Base-by-base conservation (phyloP, 2,329 filamentous ascomycete genomes). In the Talaromyces rugulosus region DNA sequence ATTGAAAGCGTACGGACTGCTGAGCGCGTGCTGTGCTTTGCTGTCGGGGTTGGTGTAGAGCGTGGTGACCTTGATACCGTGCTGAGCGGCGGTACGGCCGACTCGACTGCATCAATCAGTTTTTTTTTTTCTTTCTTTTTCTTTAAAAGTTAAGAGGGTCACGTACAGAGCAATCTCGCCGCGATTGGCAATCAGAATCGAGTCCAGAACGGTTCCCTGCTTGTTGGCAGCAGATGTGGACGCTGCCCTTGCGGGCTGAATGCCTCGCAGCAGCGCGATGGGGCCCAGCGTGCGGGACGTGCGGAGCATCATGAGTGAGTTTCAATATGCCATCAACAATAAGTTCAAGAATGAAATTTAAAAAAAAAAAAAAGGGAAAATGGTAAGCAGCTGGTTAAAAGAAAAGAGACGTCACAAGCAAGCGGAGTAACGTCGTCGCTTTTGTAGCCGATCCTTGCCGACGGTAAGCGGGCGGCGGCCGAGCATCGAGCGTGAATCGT, bases 41-140 rank as follows among this genome's bases (percentile, higher is more conserved):
- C 90, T 88, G 75, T 99, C 95, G 44, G 94, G 91, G 67, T 96
- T 91, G 7, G 95, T 99, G 78, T 96, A 99, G 63, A 99, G 85
- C 0, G 94, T 97, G 0, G 94, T 97, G 18, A 94, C 96, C 65
- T 88, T 87, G 72, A 99, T 96, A 62, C 95, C 94, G 72, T 96
- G 89, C 66, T 89, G 87, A 57, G 90, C 84, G 36, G 95, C 95
- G 27, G 95, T 99, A 67, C 88, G 87, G 67, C 93, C 90, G 67
- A 99, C 95, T 68, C 95, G 90, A 65, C 82, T 85, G 47, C 14
- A 16, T 31, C 31, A 60, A 54, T 65, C 52, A 68, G 62, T 18
- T 57, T n/a, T 36, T 16, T 14, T 53, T 53, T 33, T 16, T 4
- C 11, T 33, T 33, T 23, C 23, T 4, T 28, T 28, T 30, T 30